Conservation (phyloP, 768 basidiomycete species). For the Boletellus emodensis region DNA sequence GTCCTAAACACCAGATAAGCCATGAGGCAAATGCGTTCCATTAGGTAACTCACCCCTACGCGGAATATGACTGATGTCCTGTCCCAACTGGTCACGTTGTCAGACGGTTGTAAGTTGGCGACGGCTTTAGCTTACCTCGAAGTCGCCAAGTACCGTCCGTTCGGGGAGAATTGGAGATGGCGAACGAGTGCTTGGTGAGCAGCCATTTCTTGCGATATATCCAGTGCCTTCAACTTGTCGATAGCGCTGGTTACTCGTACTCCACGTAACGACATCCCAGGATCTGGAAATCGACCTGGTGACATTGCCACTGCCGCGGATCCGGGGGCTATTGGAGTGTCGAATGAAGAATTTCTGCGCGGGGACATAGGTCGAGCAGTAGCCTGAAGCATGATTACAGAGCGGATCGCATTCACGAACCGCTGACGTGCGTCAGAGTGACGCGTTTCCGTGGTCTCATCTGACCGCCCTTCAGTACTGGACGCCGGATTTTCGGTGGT, state of each 20-base stretch:
- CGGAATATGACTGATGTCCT: slow-evolving; percentile 48
- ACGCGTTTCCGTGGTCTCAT: slow-evolving; percentile 24
- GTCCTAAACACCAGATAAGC: slow-evolving; percentile 31
- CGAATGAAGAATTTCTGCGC: slow-evolving; percentile 29
- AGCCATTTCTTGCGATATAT: slow-evolving; percentile 38
- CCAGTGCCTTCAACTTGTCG: slow-evolving; percentile 39
- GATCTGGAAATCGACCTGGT: slow-evolving; percentile 31
- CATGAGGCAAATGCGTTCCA: slow-evolving; percentile 9
- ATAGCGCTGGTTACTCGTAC: slow-evolving; percentile 39
- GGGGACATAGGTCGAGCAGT: slow-evolving; percentile 31
- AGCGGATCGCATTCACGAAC: slow-evolving; percentile 42
- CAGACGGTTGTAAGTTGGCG: slow-evolving; percentile 1
- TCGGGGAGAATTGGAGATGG: slow-evolving; percentile 54
- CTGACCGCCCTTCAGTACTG: slow-evolving; percentile 25
- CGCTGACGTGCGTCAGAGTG: slow-evolving; percentile 33
- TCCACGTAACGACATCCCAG: slow-evolving; percentile 33
- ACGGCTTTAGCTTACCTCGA: slow-evolving; percentile 37
- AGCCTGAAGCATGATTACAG: slow-evolving; percentile 43
- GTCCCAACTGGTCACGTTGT: slow-evolving; percentile 40
- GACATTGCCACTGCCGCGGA: slow-evolving; percentile 26
- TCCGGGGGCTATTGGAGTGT: slow-evolving; percentile 20
- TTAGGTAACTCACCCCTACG: slow-evolving; percentile 38
- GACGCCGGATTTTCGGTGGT: slow-evolving; percentile 26
- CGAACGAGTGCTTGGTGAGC: slow-evolving; percentile 49
- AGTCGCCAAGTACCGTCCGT: slow-evolving; percentile 50